These are phyloP conservation scores for Erythrophleum ivorense DNA, from an alignment of 331 rosid species.

Conservation along the genomic window DNA sequence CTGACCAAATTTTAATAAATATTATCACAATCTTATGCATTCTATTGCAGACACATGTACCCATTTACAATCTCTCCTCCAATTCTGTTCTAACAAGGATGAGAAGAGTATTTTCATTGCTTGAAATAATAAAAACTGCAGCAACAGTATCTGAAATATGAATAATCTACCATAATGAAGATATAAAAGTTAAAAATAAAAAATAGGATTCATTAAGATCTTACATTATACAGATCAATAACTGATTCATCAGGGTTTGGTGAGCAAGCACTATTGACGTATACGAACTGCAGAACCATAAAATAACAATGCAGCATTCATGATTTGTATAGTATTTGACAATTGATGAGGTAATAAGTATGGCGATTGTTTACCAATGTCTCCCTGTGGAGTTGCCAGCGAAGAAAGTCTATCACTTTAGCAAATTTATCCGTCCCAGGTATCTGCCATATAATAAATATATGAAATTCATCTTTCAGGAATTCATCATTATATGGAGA, in stretches of 20 bases:
- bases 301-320: background rate
- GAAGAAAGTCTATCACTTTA: constrained; percentile 68
- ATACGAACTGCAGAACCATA: constrained; percentile 59
- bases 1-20: background rate
- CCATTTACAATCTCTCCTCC: background rate
- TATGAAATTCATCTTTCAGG: background rate
- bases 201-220: constrained; percentile 14
- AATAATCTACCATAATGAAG: background rate
- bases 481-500: background rate
- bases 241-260: constrained; percentile 72
- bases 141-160: background rate
- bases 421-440: constrained; percentile 66
- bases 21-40: background rate
- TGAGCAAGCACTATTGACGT: constrained; percentile 71
- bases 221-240: constrained; percentile 65
- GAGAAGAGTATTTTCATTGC: background rate
- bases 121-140: background rate
- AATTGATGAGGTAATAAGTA: background rate
- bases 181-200: background rate
- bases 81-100: background rate
- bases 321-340: background rate
- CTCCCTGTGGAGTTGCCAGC: constrained; percentile 70
- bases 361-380: constrained; percentile 52
- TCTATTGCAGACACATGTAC: background rate
- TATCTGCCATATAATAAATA: constrained; percentile 46